These are phyloP conservation scores for Phytophthora podocarpi DNA, from an alignment of 352 stramenopile species.

Conservation along the genomic window DNA sequence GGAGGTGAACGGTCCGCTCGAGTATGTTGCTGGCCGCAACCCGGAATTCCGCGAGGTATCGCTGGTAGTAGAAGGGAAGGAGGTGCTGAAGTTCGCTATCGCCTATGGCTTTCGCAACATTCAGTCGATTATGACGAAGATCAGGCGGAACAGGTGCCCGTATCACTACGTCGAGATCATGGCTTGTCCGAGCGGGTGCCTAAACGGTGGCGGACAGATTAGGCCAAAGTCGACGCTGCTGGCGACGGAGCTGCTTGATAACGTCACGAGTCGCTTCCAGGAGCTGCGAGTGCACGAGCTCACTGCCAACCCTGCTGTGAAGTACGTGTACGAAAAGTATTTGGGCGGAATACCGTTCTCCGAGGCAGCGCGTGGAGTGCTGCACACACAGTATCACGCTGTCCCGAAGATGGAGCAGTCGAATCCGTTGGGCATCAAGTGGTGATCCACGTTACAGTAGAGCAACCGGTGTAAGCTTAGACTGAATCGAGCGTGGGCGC, in stretches of 20 bases:
- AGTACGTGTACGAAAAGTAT: slow-evolving; percentile 86
- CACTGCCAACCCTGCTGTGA: slow-evolving; percentile 72
- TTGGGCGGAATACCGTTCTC: slow-evolving; percentile 79
- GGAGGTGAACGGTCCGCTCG: slow-evolving; percentile 77
- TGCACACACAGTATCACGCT: slow-evolving; percentile 86
- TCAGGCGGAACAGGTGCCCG: slow-evolving; percentile 88
- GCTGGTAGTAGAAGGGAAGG: slow-evolving; percentile 70
- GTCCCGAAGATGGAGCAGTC: slow-evolving; percentile 87
- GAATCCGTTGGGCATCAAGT: slow-evolving; percentile 89
- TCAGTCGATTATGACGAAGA: slow-evolving; percentile 94
- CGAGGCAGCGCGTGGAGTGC: slow-evolving; percentile 51
- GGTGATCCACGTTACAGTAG: slow-evolving; percentile 45
- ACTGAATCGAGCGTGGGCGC: slow-evolving; percentile 11
- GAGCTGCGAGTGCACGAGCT: slow-evolving; percentile 62
- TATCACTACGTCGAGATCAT: slow-evolving; percentile 99
- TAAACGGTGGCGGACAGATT: slow-evolving; percentile 97
- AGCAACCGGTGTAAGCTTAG: slow-evolving; percentile 20
- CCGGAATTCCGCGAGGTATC: slow-evolving; percentile 88
- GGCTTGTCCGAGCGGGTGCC: slow-evolving; percentile 97
- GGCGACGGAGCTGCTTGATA: slow-evolving; percentile 59
- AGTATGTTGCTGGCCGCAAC: slow-evolving; percentile 90
- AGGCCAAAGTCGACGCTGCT: slow-evolving; percentile 67
- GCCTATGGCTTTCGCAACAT: slow-evolving; percentile 98
- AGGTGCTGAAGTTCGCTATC: slow-evolving; percentile 93
- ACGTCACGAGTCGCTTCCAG: slow-evolving; percentile 73